Base-by-base conservation (phyloP, 345 rosid species). In the Erucastrum elatum region DNA sequence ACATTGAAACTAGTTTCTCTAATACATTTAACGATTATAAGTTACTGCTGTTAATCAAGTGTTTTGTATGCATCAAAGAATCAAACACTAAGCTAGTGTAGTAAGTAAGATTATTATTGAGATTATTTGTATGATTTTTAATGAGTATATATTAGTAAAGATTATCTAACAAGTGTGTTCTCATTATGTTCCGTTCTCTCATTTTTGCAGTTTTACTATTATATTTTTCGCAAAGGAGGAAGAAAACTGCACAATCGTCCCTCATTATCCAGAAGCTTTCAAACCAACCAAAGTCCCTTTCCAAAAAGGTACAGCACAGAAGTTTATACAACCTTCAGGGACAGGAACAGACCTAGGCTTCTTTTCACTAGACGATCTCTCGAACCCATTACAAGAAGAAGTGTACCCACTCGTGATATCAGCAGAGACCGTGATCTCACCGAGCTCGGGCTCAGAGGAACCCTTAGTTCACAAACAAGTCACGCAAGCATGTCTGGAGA, bases 331-430 rank as follows among this genome's bases (percentile, higher is more conserved):
- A 85, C 86, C 92, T 77, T 83, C 93, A 7, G 94, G 98, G 80
- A 86, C 96, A 33, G 98, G 98, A 77, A 86, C 87, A 8, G 97
- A 91, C 80, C 66, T 94, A 4, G 97, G 94, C 49, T 91, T 94
- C 85, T 94, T 88, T 86, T 88, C 86, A 56, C 78, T 90, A 70
- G 91, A 88, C 75, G 93, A 88, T 75, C 96, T 94, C 27, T 84
- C 94, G 8, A 91, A 90, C 75, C 87, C 97, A 34, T 87, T 92
- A 29, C 80, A 87, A 0, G 94, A 87, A 82, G 97, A 88, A 67
- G 86, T 90, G 69, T 91, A 89, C 71, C 97, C 98, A 39, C 97
- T 93, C 68, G 92, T 91, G 59, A 90, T 94, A 81, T 87, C 87
- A 77, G 92, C 94, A 10, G 97, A 88, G 84, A 84, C 90, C 15